Evolutionary conservation across 2,329 filamentous ascomycete genomes (phyloP), one percentile per base, ranked within the genome.

Genomic region (Fusarium pilosicola): DNA sequence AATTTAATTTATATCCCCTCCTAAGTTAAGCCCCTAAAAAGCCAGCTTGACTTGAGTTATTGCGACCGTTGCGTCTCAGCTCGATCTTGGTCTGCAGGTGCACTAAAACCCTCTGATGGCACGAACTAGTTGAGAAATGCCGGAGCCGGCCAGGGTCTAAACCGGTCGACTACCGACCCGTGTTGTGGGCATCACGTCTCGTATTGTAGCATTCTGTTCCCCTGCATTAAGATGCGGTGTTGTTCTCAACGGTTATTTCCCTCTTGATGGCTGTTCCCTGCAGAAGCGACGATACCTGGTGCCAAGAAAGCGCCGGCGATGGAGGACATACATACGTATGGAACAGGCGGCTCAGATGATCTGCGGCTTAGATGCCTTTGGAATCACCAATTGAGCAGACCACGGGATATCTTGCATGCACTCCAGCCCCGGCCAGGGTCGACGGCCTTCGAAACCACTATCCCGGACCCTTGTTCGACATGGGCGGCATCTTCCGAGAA

Each of bases 311-410:
- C 34, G 36, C 32, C 52, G 18, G 41, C 62, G 52, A 70, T 61
- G 55, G 45, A 69, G 44, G 32, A 34, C 32, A 34, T 45, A 34
- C 32, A 34, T 45, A 17, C 24, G 42, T 59, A 70, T 63, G 63
- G 45, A 69, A 51, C 34, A 46, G n/a, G 68, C 42, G 46, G 57
- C 58, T 44, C 61, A 52, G 63, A 71, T 73, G 73, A 76, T 76
- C 68, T 76, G 74, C 67, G 46, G 22, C 67, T 70, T 58, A 45
- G 60, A 49, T 45, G 46, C 52, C 63, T 71, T 62, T 55, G 59
- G 44, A 75, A 71, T 65, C 65, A 69, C 74, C 63, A 76, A 63
- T 73, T 65, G 68, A 76, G 56, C 39, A 55, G 52, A 60, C 51
- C 62, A 51, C 57, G 54, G 60, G 56, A 59, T 68, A 63, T 68